A percentile compares a stretch with the other conserved stretches of the same genome.
Evolutionary conservation across 139 green algal species (phyloP).

Genomic region (Chlamydomonas incerta): DNA sequence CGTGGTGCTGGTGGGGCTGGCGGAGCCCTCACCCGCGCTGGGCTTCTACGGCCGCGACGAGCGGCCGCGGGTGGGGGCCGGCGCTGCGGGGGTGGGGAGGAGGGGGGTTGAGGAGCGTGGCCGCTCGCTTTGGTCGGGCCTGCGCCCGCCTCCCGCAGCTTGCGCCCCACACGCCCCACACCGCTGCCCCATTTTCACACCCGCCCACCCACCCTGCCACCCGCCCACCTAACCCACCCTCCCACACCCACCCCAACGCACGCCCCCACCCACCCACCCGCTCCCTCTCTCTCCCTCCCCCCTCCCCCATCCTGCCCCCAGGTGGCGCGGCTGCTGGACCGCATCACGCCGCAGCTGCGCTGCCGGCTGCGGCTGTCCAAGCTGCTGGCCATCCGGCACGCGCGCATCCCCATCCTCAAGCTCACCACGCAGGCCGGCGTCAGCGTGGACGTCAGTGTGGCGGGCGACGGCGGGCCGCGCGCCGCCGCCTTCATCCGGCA

Average conservation of each 20-base stretch:
- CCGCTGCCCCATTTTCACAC: not conserved
- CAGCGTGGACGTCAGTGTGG: conserved; percentile 56
- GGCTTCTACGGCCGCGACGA: conserved; percentile 43
- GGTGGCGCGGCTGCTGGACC: conserved; percentile 36
- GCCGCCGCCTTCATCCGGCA: conserved; percentile 47
- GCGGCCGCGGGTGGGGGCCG: conserved; percentile 13
- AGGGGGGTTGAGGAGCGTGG: not conserved
- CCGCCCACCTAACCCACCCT: not conserved
- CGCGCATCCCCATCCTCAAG: conserved; percentile 18
- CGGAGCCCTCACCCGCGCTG: not conserved
- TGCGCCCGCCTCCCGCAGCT: not conserved
- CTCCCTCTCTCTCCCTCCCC: no score
- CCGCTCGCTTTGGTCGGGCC: no score
- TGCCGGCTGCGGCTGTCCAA: not conserved
- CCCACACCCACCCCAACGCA: not conserved
- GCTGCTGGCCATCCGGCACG: not conserved
- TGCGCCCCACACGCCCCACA: not conserved
- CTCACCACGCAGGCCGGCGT: conserved; percentile 8
- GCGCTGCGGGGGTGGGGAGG: no score
- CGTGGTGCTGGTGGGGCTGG: conserved; percentile 43
- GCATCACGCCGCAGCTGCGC: conserved; percentile 9
- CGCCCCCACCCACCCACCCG: no score
- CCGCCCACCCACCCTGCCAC: no score
- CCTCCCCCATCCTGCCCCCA: not conserved
- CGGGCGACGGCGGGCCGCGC: conserved; percentile 43